Base-by-base conservation (phyloP, 371 early-diverging fungal genomes). In the Mortierella sp. region DNA sequence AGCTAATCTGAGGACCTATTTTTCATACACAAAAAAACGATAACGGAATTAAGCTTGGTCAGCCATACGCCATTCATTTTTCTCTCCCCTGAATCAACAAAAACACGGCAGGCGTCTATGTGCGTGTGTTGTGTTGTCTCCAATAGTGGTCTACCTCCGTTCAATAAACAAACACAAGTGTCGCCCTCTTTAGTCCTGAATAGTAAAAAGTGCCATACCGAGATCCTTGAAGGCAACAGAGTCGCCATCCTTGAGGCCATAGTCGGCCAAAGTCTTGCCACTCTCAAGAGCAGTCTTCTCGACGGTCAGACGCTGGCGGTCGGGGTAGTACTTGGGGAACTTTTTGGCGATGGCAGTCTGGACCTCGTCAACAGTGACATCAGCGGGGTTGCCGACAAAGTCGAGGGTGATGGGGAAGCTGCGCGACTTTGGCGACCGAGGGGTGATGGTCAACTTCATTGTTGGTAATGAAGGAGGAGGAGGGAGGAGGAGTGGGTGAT, bases 1-100 rank as follows among this genome's bases (percentile, higher is more conserved):
- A 99, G 75, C 96, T 94, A 76, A 98, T 95, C 89, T 99, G 99
- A 46, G 96, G 97, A 12, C 98, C 99, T 80, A 83, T 54, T 27
- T 24, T 48, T 24, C 71, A 74, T 21, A 16, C 8, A 51, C 38
- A 35, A 27, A 29, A 14, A 65, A 7, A 65, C 68, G 41, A 68
- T 68, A 12, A 35, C 21, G 63, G 63, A 63, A 32, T 32, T 63
- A 63, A 63, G 63, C 63, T 68, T 68, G 68, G 68, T 68, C 68
- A 68, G 43, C 68, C 68, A 68, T 41, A 68, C 21, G 38, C 21
- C 35, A 32, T 56, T 27, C 12, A 32, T 60, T 60, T 27, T 60
- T 32, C 32, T 6, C 63, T 32, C 29, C 38, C 68, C 38, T 68
- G 68, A 68, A 68, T 68, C 68, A 68, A 65, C 38, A 41, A 32